These are phyloP conservation scores for Lentinus brumalis DNA, from an alignment of 768 basidiomycete genomes.

Conservation along the genomic window DNA sequence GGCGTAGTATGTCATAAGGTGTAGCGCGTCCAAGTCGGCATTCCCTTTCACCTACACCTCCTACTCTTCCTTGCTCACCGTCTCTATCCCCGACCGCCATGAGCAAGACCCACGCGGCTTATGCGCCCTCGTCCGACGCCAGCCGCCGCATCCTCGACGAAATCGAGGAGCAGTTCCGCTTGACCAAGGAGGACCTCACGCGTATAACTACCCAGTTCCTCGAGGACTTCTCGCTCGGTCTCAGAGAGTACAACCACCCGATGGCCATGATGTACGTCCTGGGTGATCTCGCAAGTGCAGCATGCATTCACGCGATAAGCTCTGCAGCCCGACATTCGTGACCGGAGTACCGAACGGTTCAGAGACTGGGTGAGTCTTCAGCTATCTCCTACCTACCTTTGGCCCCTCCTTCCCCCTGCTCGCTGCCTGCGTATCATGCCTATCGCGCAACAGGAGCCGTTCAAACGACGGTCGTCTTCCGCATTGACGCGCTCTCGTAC, in stretches of 20 bases:
- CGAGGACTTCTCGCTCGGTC: conserved; percentile 74
- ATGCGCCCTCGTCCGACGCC: conserved; percentile 36
- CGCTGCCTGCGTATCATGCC: background rate
- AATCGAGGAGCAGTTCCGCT: conserved; percentile 73
- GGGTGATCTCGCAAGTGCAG: background rate
- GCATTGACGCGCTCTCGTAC: conserved; percentile 8
- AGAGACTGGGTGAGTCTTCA: conserved; percentile 74
- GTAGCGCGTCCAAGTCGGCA: conserved; percentile 16
- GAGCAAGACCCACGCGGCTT: conserved; percentile 43
- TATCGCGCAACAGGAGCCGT: background rate
- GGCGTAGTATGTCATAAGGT: conserved; percentile 24
- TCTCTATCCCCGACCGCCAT: conserved; percentile 24
- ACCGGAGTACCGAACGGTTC: conserved; percentile 93
- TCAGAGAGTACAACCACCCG: conserved; percentile 69
- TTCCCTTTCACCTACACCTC: conserved; percentile 7
- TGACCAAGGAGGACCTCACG: conserved; percentile 61
- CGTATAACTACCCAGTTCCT: conserved; percentile 80
- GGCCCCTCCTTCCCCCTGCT: background rate
- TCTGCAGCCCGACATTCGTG: conserved; percentile 84
- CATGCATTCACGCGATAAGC: background rate
- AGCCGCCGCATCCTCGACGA: conserved; percentile 56
- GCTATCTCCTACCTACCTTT: background rate
- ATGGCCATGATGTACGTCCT: conserved; percentile 89
- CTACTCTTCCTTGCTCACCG: conserved; percentile 3
- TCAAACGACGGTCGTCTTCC: conserved; percentile 1